Base-by-base conservation (phyloP, 1,139 yeast species). In the Pichia sp. region DNA sequence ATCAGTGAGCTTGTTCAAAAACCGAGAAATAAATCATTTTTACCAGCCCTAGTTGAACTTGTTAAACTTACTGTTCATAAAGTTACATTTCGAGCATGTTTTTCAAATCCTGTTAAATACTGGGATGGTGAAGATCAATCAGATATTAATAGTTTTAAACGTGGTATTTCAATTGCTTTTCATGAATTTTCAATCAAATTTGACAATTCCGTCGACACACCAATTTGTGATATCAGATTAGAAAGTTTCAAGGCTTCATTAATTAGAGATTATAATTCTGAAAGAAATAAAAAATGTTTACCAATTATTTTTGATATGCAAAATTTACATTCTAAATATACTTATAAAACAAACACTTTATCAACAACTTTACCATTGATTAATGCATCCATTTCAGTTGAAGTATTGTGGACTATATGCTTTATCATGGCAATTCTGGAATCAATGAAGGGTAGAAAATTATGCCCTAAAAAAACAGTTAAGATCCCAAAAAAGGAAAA, bases 111-210 rank as follows among this genome's bases (percentile, higher is more conserved):
- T 4, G 58, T 66, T 6, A 57, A 57, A 42, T 64, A 58, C 48
- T 66, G 60, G 53, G 58, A 57, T 45, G 62, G 61, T 6, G 55
- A 54, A n/a, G 67, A 63, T 49, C 67, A 65, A 50, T 49, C 65
- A 0, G 59, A 56, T 16, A 36, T 66, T 49, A 64, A 64, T 46
- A 55, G 49, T 3, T 64, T 44, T 47, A 54, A 62, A 31, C 58
- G 69, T 48, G 69, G 69, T 33, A 36, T 62, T 43, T 49, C 56
- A 5, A 8, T 62, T 14, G 50, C 45, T 49, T 10, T 43, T 5
- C 1, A 42, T 46, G 29, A 48, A 27, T 38, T 56, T 8, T 29
- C 49, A 1, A 25, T 49, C 7, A 18, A 53, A 19, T 51, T 54
- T 38, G 60, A 60, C 33, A 53, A 50, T 14, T 46, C 58, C 1